Percentiles rank a stretch among this genome's conserved stretches.
Evolutionary conservation across 2,329 filamentous ascomycete species (phyloP).

Genomic region (Alternaria longipes): DNA sequence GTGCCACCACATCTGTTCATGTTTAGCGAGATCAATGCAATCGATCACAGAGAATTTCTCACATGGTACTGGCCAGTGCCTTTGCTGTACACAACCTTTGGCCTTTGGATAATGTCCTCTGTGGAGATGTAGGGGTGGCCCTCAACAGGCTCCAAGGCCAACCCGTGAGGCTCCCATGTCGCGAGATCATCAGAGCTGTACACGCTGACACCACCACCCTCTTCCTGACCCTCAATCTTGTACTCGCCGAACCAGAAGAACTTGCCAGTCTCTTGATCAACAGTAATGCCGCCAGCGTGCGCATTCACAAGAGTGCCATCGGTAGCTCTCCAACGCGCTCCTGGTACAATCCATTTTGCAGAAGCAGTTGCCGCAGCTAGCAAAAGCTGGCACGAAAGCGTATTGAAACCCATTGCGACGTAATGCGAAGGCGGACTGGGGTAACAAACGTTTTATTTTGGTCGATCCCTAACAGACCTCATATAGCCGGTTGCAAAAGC

Average conservation of each 20-base stretch:
- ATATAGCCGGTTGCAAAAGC: constrained; percentile 29
- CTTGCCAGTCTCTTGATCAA: constrained; percentile 62
- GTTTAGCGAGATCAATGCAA: neutral
- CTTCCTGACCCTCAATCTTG: constrained; percentile 65
- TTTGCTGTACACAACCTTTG: constrained; percentile 69
- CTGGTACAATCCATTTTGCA: constrained; percentile 69
- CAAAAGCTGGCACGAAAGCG: constrained; percentile 32
- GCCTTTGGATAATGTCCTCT: constrained; percentile 67
- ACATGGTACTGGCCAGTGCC: constrained; percentile 66
- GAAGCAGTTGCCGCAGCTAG: constrained; percentile 34
- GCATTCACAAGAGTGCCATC: constrained; percentile 69
- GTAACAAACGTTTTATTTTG: neutral
- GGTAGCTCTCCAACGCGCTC: constrained; percentile 68
- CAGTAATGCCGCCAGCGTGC: constrained; percentile 66
- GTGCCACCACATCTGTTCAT: constrained; percentile 66
- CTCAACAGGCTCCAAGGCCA: constrained; percentile 64
- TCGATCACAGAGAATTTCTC: constrained; percentile 18
- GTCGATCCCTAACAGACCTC: constrained; percentile 22
- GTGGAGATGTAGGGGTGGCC: constrained; percentile 66
- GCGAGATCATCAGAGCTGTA: constrained; percentile 67
- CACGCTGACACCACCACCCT: constrained; percentile 68
- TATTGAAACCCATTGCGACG: constrained; percentile 29
- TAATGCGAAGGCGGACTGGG: constrained; percentile 4
- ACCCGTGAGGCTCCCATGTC: constrained; percentile 66
- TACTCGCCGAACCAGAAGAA: constrained; percentile 72